phyloP scores from a whole-genome alignment of 768 basidiomycete species.

The Suillus hirtellus region DNA sequence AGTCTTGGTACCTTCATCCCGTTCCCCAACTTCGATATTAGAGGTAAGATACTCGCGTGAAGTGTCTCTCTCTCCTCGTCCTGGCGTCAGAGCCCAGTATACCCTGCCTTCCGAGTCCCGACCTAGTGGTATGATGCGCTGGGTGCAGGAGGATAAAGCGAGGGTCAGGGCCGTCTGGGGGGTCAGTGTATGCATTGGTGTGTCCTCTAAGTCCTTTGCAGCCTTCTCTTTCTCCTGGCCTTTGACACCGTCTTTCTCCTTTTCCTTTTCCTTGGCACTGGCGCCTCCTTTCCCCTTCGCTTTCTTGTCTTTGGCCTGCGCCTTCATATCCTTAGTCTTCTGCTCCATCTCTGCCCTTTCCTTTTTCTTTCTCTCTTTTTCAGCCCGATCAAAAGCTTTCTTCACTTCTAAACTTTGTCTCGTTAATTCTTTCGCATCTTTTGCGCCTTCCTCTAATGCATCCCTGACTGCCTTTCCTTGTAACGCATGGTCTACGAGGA shows the following conservation, averaged over 20 bases:
- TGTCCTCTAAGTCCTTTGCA: slow-evolving; percentile 9
- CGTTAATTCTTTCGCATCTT: slow-evolving; percentile 53
- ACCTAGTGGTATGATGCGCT: slow-evolving; percentile 67
- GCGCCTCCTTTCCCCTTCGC: slow-evolving; percentile 57
- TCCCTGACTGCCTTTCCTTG: slow-evolving; percentile 50
- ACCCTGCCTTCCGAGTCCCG: slow-evolving; percentile 62
- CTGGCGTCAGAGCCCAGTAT: slow-evolving; percentile 69
- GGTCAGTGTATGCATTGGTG: slow-evolving; percentile 50
- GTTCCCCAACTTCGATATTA: slow-evolving; percentile 1
- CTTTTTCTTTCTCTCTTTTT: slow-evolving; percentile 44
- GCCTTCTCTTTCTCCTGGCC: slow-evolving; percentile 33
- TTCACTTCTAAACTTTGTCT: slow-evolving; percentile 41
- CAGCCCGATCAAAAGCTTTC: slow-evolving; percentile 28
- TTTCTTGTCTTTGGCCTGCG: slow-evolving; percentile 22
- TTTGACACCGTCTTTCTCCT: slow-evolving; percentile 40
- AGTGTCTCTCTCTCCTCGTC: slow-evolving; percentile 54
- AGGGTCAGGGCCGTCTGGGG: slow-evolving; percentile 46
- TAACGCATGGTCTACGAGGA: slow-evolving; percentile 55
- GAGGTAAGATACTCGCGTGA: slow-evolving; percentile 35
- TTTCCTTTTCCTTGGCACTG: slow-evolving; percentile 34
- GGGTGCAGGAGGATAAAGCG: slow-evolving; percentile 41
- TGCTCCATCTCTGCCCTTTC: slow-evolving; percentile 50
- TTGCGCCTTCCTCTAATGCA: slow-evolving; percentile 59
- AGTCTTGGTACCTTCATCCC: slow-evolving; percentile 19
- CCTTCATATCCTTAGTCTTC: slow-evolving; percentile 27